These are phyloP conservation scores for Aspergillus novoparasiticus DNA, from an alignment of 2,329 filamentous ascomycete genomes.

Conservation along the genomic window DNA sequence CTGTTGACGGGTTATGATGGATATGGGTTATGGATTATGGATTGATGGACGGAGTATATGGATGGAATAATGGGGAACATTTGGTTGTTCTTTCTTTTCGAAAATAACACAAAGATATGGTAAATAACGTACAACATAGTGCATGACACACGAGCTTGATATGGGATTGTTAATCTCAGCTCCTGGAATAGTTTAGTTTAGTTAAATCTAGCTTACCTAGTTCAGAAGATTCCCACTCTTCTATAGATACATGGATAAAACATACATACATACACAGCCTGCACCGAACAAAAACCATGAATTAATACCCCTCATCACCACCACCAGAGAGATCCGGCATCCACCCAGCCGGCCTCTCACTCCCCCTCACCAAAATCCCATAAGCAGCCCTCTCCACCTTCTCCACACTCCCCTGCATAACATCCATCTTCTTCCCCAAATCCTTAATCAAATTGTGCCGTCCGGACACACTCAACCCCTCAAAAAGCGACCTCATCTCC, in stretches of 20 bases:
- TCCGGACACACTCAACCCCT: slow-evolving; percentile 65
- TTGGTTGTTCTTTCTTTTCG: not conserved
- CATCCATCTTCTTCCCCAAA: slow-evolving; percentile 77
- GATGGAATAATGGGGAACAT: not conserved
- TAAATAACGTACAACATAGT: not conserved
- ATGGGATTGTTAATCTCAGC: not conserved
- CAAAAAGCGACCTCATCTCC: slow-evolving; percentile 73
- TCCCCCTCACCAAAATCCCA: slow-evolving; percentile 81
- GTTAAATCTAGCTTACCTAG: not conserved
- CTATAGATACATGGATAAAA: not conserved
- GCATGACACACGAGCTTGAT: not conserved
- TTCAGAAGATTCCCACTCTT: not conserved
- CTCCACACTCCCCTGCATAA: slow-evolving; percentile 84
- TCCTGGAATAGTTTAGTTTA: not conserved
- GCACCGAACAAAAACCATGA: not conserved
- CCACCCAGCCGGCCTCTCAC: slow-evolving; percentile 89
- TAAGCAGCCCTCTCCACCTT: slow-evolving; percentile 94
- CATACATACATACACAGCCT: not conserved
- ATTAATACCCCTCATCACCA: slow-evolving; percentile 42
- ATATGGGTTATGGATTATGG: not conserved
- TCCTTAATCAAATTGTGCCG: slow-evolving; percentile 60
- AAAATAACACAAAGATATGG: not conserved
- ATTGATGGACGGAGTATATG: not conserved
- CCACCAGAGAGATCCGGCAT: slow-evolving; percentile 70
- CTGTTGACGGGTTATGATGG: not conserved